These are phyloP conservation scores for Lenzites betulinus DNA, from an alignment of 768 basidiomycete species.

Conservation along the genomic window DNA sequence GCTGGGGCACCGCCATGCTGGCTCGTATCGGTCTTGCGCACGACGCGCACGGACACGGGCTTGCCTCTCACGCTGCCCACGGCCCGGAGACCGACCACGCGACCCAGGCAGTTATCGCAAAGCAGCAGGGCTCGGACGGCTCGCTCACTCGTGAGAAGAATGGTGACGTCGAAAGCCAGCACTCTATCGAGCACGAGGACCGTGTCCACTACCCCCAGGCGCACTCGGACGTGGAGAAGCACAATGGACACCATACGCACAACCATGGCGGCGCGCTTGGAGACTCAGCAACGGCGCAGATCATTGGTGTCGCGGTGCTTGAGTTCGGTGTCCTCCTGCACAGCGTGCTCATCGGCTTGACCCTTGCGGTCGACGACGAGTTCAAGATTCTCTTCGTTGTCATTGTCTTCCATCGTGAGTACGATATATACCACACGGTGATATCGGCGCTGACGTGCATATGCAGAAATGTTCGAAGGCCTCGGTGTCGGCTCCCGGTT, in stretches of 20 bases:
- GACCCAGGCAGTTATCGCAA: slow-evolving; percentile 10
- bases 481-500: slow-evolving; percentile 90
- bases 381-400: slow-evolving; percentile 92
- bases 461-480: slow-evolving; percentile 90
- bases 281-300: slow-evolving; percentile 60
- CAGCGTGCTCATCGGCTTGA: slow-evolving; percentile 85
- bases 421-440: not conserved
- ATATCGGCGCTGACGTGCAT: not conserved
- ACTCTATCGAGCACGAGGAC: slow-evolving; percentile 3
- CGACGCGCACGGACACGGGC: slow-evolving; percentile 68
- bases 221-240: slow-evolving; percentile 17
- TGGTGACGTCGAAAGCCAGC: slow-evolving; percentile 12
- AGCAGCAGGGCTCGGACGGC: slow-evolving; percentile 1
- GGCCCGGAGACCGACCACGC: slow-evolving; percentile 54
- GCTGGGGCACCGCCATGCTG: slow-evolving; percentile 79
- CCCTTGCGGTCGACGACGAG: slow-evolving; percentile 81
- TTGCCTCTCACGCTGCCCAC: slow-evolving; percentile 62
- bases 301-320: slow-evolving; percentile 86
- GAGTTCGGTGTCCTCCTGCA: slow-evolving; percentile 94
- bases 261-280: slow-evolving; percentile 15
- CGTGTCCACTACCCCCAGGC: slow-evolving; percentile 12
- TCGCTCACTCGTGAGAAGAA: slow-evolving; percentile 1
- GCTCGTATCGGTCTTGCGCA: slow-evolving; percentile 62
- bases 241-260: not conserved
- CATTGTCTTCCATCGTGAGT: slow-evolving; percentile 86